These are phyloP conservation scores for Phytophthora palmivora DNA, from an alignment of 352 stramenopile genomes.

Conservation along the genomic window DNA sequence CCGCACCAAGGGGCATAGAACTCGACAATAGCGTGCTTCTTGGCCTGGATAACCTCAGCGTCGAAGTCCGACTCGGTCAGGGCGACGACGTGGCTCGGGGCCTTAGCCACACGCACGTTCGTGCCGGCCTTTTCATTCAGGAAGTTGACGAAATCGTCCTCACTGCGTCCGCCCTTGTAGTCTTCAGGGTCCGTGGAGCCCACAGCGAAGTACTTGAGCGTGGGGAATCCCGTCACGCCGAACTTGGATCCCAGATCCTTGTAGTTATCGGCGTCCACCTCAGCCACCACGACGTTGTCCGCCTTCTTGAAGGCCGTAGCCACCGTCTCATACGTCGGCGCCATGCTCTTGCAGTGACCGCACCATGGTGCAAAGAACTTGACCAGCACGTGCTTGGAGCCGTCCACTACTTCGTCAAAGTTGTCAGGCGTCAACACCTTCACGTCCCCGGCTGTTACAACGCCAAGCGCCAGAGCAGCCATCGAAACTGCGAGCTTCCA, in stretches of 20 bases:
- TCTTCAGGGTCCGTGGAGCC: conserved; percentile 81
- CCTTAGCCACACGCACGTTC: conserved; percentile 75
- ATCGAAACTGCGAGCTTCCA: conserved; percentile 69
- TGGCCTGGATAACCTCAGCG: conserved; percentile 78
- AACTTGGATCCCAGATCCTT: conserved; percentile 84
- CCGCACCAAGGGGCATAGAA: conserved; percentile 96
- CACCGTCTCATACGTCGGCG: conserved; percentile 85
- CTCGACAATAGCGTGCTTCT: conserved; percentile 91
- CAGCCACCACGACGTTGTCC: conserved; percentile 83
- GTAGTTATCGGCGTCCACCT: conserved; percentile 92
- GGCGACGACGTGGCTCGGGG: conserved; percentile 68
- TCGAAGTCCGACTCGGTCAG: conserved; percentile 79
- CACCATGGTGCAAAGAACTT: conserved; percentile 94
- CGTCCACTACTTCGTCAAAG: conserved; percentile 84
- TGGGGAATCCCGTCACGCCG: conserved; percentile 93
- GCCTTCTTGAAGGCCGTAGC: conserved; percentile 89
- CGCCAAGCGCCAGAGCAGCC: conserved; percentile 52
- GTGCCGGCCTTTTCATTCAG: conserved; percentile 82
- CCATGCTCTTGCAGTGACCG: conserved; percentile 91
- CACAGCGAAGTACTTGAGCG: conserved; percentile 92
- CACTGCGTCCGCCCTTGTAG: conserved; percentile 86
- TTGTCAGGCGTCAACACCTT: conserved; percentile 84
- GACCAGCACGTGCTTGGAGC: conserved; percentile 85
- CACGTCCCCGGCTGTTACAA: conserved; percentile 74
- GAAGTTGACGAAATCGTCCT: conserved; percentile 84